Base-by-base conservation (phyloP, 2,329 filamentous ascomycete genomes). In the Botrytis galanthina region DNA sequence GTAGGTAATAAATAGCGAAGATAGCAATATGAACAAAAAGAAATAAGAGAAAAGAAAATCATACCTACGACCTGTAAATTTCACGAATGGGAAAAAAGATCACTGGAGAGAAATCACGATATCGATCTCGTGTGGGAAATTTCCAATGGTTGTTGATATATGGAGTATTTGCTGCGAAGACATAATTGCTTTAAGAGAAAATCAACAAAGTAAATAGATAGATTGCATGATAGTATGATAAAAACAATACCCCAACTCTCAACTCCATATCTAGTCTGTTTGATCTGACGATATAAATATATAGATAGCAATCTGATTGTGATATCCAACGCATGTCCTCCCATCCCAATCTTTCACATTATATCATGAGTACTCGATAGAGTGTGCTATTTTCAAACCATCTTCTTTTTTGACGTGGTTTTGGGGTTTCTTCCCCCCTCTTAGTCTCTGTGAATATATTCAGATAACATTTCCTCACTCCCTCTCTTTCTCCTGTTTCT, bases 81-180 rank as follows among this genome's bases (percentile, higher is more conserved):
- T 44, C 42, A 44, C 42, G 16, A 44, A 18, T 44, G 16, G 1
- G 16, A 42, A 42, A 42, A 42, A 14, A 3, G 14, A 16, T 42
- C 16, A 16, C 14, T 42, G 14, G 14, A 42, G 42, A 44, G 6
- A 46, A 46, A 7, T 46, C 16, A 44, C 2, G 0, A 46, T 22
- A 22, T 46, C 44, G 20, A 48, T 26, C 4, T 26, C 8, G 1
- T n/a, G 20, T 10, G 20, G 22, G 4, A 14, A 3, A n/a, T 14
- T n/a, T 4, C 1, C 4, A 14, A 26, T 2, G 22, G 0, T n/a
- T n/a, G 4, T 51, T 6, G 22, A 51, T 26, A 12, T 6, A n/a
- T 12, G 48, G 0, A 14, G 10, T 51, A n/a, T n/a, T n/a, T 26
- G 9, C 4, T 51, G 3, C 6, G 9, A 18, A 44, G 1, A 0